A percentile compares a stretch with the other conserved stretches of the same genome.
Evolutionary conservation across 371 early-diverging fungal species (phyloP).

Genomic region (Mortierella sp.): DNA sequence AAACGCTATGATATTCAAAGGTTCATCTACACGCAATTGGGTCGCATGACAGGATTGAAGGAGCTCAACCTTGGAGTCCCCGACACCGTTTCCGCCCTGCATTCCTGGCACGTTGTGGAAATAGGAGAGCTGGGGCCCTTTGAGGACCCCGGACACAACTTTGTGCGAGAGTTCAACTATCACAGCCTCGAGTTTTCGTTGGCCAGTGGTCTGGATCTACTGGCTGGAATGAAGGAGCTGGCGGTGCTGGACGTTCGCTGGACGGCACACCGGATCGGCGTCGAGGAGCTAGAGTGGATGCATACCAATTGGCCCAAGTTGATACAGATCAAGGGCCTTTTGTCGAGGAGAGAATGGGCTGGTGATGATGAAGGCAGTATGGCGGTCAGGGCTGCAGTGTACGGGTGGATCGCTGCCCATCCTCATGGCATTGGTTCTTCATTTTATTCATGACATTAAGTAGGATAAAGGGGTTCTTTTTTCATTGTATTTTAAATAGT

Average conservation of each 20-base stretch:
- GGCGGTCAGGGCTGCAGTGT: not conserved
- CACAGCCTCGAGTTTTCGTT: not conserved
- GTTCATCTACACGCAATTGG: not conserved
- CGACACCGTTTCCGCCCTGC: not conserved
- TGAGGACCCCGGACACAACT: not conserved
- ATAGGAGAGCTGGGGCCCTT: not conserved
- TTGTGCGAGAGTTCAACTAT: not conserved
- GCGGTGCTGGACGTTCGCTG: not conserved
- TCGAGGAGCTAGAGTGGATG: not conserved
- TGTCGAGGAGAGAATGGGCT: not conserved
- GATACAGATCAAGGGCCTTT: not conserved
- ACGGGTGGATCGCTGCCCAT: not conserved
- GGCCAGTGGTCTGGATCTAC: not conserved
- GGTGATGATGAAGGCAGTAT: not conserved
- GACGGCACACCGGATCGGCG: not conserved
- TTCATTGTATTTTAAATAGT: no score
- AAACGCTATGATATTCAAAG: not conserved
- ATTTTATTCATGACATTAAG: not conserved
- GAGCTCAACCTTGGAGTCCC: not conserved
- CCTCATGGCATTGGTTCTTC: not conserved
- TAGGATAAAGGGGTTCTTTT: not conserved
- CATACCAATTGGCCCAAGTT: not conserved
- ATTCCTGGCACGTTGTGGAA: not conserved
- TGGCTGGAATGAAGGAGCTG: not conserved
- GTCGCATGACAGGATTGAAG: not conserved